A percentile compares a stretch with the other conserved stretches of the same genome.
Evolutionary conservation across 352 stramenopile genomes (phyloP).

Genomic region (Phytophthora rubi): DNA sequence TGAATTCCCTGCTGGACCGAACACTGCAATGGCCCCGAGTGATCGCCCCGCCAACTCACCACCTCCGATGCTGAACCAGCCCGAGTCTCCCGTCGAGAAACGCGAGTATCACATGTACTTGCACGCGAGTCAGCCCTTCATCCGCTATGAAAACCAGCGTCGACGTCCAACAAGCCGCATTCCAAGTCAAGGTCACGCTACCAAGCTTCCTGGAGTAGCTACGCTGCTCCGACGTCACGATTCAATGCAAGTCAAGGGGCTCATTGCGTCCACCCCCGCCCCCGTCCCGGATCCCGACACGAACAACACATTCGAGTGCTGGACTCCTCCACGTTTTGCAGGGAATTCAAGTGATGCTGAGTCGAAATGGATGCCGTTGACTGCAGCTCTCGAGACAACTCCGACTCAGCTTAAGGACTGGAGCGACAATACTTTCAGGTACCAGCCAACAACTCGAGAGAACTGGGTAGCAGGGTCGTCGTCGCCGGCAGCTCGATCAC

Average conservation of each 20-base stretch:
- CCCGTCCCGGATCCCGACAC: neutral
- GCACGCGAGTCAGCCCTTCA: slow-evolving; percentile 23
- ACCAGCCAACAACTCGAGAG: neutral
- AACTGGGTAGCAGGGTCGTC: slow-evolving; percentile 1
- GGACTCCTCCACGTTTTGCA: slow-evolving; percentile 25
- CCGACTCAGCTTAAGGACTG: neutral
- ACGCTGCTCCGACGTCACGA: slow-evolving; percentile 31
- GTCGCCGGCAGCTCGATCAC: neutral
- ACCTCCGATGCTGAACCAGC: neutral
- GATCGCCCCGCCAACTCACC: slow-evolving; percentile 1
- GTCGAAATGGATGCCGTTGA: slow-evolving; percentile 16
- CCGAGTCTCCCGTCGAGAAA: slow-evolving; percentile 11
- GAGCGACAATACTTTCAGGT: slow-evolving; percentile 7
- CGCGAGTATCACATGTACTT: slow-evolving; percentile 21
- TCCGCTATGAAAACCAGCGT: slow-evolving; percentile 18
- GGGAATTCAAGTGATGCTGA: neutral
- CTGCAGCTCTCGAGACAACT: slow-evolving; percentile 1
- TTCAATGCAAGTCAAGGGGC: slow-evolving; percentile 9
- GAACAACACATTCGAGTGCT: slow-evolving; percentile 21
- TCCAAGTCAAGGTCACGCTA: slow-evolving; percentile 18
- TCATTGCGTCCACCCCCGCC: slow-evolving; percentile 1
- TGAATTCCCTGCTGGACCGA: slow-evolving; percentile 11
- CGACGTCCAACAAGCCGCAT: slow-evolving; percentile 8
- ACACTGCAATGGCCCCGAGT: slow-evolving; percentile 29
- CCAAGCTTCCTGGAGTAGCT: slow-evolving; percentile 34